Evolutionary conservation across 345 rosid species (phyloP), one percentile per base, ranked within the genome.

Genomic region (Bruguiera sexangula): DNA sequence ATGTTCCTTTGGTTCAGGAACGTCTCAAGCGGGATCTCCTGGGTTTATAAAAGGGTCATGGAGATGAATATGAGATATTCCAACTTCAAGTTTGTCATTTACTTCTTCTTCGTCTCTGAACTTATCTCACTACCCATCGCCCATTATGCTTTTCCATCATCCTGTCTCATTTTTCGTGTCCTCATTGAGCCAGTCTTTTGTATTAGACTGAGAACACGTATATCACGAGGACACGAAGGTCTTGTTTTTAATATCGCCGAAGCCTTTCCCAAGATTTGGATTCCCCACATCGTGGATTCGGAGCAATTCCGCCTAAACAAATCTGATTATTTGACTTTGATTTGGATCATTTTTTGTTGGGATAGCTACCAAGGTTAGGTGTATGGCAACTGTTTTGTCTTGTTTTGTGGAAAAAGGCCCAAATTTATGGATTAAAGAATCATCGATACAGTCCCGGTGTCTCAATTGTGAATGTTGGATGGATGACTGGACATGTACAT

Each of bases 1-100:
- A 75, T 76, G 82, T 75, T 81, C 79, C 74, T 70, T 72, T 58
- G 79, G 85, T 78, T 82, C 77, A 76, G 80, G 77, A 81, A 82
- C 78, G 76, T 79, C 86, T 77, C 70, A 69, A 80, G 77, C 75
- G 74, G 65, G 79, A 75, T 86, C 75, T 82, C 65, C 77, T 56
- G 36, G 75, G 51, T 66, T 58, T 69, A 3, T 24, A 67, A 81
- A 76, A 65, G 62, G 73, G 77, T 65, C 52, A 71, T 60, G 76
- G 69, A 78, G 54, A 63, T 76, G 78, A 62, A 76, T 69, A 68
- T 71, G 73, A 75, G 70, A 73, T 63, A 71, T 52, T 75, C 82
- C 81, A 66, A 73, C 76, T 76, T 60, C 30, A 54, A 56, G 19
- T 68, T 74, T 70, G 77, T 75, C 72, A 74, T 62, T 58, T 22